These are phyloP conservation scores for Anisodus tanguticus DNA, from an alignment of 257 asterid genomes.

Conservation along the genomic window DNA sequence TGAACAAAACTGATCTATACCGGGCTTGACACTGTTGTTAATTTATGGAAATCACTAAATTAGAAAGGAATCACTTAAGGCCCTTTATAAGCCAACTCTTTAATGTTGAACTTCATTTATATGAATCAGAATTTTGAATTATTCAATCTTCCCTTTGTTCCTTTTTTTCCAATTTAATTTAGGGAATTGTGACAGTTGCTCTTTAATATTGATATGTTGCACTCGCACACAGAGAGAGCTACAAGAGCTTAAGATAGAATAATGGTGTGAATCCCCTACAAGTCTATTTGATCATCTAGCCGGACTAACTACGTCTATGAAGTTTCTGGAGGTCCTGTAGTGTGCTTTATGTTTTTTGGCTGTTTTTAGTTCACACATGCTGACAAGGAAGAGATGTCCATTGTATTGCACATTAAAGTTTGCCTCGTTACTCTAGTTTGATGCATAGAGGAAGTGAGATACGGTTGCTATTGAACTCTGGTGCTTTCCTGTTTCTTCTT, in stretches of 20 bases:
- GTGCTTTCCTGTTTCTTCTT: not conserved
- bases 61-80: not conserved
- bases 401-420: not conserved
- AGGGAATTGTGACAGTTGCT: not conserved
- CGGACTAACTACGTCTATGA: not conserved
- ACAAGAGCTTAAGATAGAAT: not conserved
- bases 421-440: constrained; percentile 3
- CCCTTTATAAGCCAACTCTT: not conserved
- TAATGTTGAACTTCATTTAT: constrained; percentile 16
- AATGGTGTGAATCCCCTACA: not conserved
- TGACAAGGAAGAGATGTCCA: not conserved
- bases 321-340: constrained; percentile 1
- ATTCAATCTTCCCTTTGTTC: not conserved
- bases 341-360: constrained; percentile 15
- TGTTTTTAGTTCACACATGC: not conserved
- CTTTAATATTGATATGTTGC: not conserved
- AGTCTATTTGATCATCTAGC: constrained; percentile 19
- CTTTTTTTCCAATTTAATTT: not conserved
- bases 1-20: not conserved
- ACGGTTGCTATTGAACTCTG: not conserved
- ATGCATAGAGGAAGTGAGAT: not conserved
- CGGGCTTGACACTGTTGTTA: not conserved
- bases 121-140: not conserved
- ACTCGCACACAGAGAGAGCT: not conserved
- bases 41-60: not conserved